Percentiles rank a stretch among this genome's conserved stretches.
Conservation (phyloP, 306 rosid genomes). For the Glycyrrhiza uralensis region DNA sequence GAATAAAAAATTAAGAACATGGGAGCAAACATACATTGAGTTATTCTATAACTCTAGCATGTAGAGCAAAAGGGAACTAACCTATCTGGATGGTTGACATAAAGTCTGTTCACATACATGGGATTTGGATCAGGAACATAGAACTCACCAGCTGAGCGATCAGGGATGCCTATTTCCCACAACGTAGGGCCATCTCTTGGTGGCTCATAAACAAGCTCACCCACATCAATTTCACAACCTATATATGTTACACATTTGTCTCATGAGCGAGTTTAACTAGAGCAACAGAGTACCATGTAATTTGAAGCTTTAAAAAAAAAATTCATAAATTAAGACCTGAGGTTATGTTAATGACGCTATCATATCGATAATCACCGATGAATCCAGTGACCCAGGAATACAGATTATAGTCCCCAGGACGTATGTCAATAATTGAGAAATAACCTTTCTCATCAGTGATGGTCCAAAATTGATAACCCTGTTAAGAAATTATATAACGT, state of each 20-base stretch:
- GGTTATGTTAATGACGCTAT: slow-evolving; percentile 41
- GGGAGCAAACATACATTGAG: not conserved
- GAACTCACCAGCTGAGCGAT: slow-evolving; percentile 81
- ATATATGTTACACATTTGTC: not conserved
- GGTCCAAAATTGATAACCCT: slow-evolving; percentile 96
- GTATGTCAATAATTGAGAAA: slow-evolving; percentile 53
- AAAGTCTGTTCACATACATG: slow-evolving; percentile 61
- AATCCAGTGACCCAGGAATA: slow-evolving; percentile 72
- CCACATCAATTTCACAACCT: slow-evolving; percentile 54
- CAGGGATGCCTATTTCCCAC: slow-evolving; percentile 97
- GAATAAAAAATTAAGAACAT: not conserved
- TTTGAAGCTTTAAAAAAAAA: not conserved
- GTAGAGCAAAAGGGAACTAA: slow-evolving; percentile 16
- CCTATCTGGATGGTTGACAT: slow-evolving; percentile 76
- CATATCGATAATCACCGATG: slow-evolving; percentile 58
- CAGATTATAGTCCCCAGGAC: slow-evolving; percentile 51
- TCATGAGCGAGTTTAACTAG: not conserved
- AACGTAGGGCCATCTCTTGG: slow-evolving; percentile 85
- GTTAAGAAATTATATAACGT: not conserved
- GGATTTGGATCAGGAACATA: slow-evolving; percentile 80
- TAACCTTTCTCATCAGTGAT: slow-evolving; percentile 59
- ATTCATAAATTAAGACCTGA: slow-evolving; percentile 45
- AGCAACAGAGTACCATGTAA: not conserved
- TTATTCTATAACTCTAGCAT: not conserved
- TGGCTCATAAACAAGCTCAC: slow-evolving; percentile 59